Evolutionary conservation across 352 stramenopile species (phyloP).

Genomic region (Pythium aristosporum): DNA sequence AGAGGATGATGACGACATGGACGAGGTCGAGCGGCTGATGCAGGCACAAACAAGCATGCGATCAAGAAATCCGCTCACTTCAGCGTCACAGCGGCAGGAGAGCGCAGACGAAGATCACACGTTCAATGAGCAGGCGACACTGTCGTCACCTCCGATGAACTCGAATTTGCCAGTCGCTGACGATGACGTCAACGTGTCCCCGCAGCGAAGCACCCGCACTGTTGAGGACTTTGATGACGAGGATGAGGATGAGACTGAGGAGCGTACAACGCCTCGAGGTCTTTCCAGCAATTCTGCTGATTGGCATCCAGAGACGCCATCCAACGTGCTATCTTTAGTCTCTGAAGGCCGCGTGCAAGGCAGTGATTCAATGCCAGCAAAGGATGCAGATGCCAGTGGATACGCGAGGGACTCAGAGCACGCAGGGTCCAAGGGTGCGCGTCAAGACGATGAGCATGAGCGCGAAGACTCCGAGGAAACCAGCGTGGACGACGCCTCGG

Average conservation of each 20-base stretch:
- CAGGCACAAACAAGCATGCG: conserved; percentile 24
- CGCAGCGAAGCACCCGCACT: too few species aligned
- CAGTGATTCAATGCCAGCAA: too few species aligned
- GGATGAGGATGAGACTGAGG: background rate
- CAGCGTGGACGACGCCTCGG: conserved; percentile 15
- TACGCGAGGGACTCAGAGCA: background rate
- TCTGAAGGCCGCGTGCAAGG: too few species aligned
- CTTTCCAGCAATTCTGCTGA: too few species aligned
- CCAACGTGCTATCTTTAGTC: too few species aligned
- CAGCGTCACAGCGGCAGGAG: background rate
- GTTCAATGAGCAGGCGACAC: conserved; percentile 18
- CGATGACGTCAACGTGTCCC: background rate
- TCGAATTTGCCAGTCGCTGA: conserved; percentile 12
- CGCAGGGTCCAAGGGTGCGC: too few species aligned
- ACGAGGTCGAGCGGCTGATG: conserved; percentile 28
- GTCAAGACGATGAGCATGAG: background rate
- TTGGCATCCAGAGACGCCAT: too few species aligned
- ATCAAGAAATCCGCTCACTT: too few species aligned
- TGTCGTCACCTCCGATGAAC: conserved; percentile 3
- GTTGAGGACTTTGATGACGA: conserved; percentile 4
- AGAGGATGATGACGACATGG: conserved; percentile 25
- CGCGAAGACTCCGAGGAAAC: background rate
- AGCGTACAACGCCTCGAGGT: background rate
- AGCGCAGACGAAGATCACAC: conserved; percentile 16
- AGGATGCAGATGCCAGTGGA: background rate